Base-by-base conservation (phyloP, 768 basidiomycete species). In the Auriscalpium orientale region DNA sequence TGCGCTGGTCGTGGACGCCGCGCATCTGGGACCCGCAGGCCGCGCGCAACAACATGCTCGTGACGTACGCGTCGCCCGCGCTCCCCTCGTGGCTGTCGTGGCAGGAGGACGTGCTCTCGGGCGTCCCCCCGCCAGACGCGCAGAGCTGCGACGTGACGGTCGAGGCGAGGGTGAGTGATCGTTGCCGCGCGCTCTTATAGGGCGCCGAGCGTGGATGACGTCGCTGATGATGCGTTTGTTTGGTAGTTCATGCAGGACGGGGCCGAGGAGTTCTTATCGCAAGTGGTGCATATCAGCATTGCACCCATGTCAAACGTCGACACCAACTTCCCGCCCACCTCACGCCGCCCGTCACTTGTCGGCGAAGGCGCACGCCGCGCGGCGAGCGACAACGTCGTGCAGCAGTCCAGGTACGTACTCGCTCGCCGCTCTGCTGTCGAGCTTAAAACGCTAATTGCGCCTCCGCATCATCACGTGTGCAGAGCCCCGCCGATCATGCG, bases 1-100 rank as follows among this genome's bases (percentile, higher is more conserved):
- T 91, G 22, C 79, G 78, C 50, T 98, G 91, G 89, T 78, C 80
- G 36, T 99, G 94, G 91, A 81, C 86, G 54, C 94, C 95, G 34
- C 87, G 89, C 59, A 84, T 99, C 46, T 98, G 95, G 93, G 95
- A 98, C 73, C 97, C 95, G 7, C 95, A 98, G 69, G 87, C 86
- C 44, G 86, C 90, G 12, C 84, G 89, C 64, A 76, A 85, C 55
- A 90, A 88, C 65, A 74, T 93, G 60, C 79, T 83, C 47, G 90
- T 95, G 36, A 74, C 78, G 15, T 98, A 89, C 65, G 82, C 76
- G 62, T 95, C 91, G 1, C 90, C 94, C 15, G 76, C 73, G 37
- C 76, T 95, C 12, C 95, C 95, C 1, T 63, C 81, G 0, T 99
- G 95, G 95, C 73, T 99, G 33, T 74, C 76, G 13, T 98, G 95